Conservation (phyloP, 345 rosid genomes). For the Brassica juncea region DNA sequence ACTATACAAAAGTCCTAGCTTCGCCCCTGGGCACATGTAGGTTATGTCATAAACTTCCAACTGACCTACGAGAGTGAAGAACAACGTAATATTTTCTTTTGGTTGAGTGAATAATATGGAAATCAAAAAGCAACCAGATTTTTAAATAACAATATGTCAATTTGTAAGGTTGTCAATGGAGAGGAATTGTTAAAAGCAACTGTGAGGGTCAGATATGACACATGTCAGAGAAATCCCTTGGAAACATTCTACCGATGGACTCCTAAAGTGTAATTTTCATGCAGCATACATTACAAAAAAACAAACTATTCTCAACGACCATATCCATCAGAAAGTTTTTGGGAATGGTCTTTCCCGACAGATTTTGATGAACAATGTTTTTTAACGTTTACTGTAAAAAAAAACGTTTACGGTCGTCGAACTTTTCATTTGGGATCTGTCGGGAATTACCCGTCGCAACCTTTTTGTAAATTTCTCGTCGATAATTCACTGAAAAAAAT, state of each 20-base stretch:
- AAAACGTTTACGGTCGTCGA: too few relatives aligned
- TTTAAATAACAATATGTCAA: too few relatives aligned
- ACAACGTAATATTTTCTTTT: neutral
- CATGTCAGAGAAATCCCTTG: neutral
- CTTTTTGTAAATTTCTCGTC: too few relatives aligned
- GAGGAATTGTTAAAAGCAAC: neutral
- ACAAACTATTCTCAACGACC: neutral
- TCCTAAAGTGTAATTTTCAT: neutral
- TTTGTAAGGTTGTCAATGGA: neutral
- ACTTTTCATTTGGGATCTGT: too few relatives aligned
- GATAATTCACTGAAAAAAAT: too few relatives aligned
- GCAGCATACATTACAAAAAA: neutral
- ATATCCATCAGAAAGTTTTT: neutral
- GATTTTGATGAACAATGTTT: too few relatives aligned
- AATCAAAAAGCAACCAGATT: too few relatives aligned
- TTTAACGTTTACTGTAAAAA: too few relatives aligned
- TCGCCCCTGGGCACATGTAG: too few relatives aligned
- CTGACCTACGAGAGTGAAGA: neutral
- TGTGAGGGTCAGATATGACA: neutral
- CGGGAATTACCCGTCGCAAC: too few relatives aligned
- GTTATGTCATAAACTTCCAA: neutral
- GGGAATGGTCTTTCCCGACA: too few relatives aligned
- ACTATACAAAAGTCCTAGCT: too few relatives aligned
- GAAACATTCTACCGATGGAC: neutral
- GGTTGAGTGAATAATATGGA: neutral